A percentile compares a stretch with the other conserved stretches of the same genome.
Conservation (phyloP, 192 early-diverging fungal species). For the Rhizophagus sp. region DNA sequence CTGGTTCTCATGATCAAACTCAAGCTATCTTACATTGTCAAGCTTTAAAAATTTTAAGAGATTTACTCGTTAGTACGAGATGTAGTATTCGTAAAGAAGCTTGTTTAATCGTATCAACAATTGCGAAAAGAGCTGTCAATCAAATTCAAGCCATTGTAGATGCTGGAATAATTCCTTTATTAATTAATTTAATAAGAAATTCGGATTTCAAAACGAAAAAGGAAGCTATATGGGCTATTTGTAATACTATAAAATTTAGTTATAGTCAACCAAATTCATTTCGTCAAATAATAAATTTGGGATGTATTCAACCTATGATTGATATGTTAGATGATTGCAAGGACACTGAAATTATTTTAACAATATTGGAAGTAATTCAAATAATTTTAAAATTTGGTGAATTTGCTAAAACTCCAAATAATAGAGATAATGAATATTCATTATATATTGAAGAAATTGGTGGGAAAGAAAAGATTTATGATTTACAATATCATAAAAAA, state of each 20-base stretch:
- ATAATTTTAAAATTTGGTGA: conserved; percentile 52
- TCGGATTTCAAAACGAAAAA: conserved; percentile 49
- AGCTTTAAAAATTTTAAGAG: conserved; percentile 54
- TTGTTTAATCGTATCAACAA: conserved; percentile 58
- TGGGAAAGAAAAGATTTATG: conserved; percentile 48
- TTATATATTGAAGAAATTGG: conserved; percentile 52
- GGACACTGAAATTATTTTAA: conserved; percentile 47
- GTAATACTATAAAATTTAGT: conserved; percentile 46
- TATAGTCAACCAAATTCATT: conserved; percentile 43
- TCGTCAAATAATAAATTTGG: conserved; percentile 42
- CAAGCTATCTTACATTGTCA: conserved; percentile 72
- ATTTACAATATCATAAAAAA: conserved; percentile 52
- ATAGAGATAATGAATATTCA: conserved; percentile 42
- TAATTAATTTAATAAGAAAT: conserved; percentile 40
- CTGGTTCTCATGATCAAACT: conserved; percentile 78
- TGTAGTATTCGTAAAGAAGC: conserved; percentile 50
- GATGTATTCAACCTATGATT: conserved; percentile 53
- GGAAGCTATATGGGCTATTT: conserved; percentile 57
- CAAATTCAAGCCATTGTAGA: conserved; percentile 54
- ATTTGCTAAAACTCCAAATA: conserved; percentile 32
- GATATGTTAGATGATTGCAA: conserved; percentile 42
- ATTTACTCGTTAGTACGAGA: conserved; percentile 46
- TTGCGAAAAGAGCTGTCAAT: conserved; percentile 45
- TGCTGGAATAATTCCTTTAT: conserved; percentile 43
- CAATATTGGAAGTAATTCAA: conserved; percentile 49